Base-by-base conservation (phyloP, 2,329 filamentous ascomycete species). In the Rugonectria rugulosa region DNA sequence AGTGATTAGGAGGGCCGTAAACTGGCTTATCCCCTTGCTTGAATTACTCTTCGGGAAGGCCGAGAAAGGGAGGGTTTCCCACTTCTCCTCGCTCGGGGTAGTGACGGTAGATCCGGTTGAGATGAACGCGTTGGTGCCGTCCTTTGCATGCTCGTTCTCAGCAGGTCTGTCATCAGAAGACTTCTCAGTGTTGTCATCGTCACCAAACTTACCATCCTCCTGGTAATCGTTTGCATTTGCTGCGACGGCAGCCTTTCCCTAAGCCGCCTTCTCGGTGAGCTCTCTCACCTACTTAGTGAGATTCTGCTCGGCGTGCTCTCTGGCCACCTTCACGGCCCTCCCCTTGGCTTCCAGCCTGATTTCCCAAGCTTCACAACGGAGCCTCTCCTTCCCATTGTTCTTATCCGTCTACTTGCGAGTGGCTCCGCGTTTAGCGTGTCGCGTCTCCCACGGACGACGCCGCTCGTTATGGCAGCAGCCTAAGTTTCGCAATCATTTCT, bases 1-100 rank as follows among this genome's bases (percentile, higher is more conserved):
- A 85, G 50, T 86, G 79, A 27, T 78, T 79, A 6, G 80, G 80
- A 0, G 80, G 81, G 1, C 77, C 75, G 53, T 77, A 76, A 44
- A 68, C 70, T 32, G 65, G 64, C 2, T 57, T 59, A 3, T 34
- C 57, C n/a, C n/a, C n/a, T n/a, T n/a, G n/a, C 42, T 67, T 72
- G 29, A 24, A 29, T 32, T 62, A 53, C 24, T 57, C 17, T 48
- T 65, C 34, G 8, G 62, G 56, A 6, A 15, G 38, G 29, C 60
- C 50, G 7, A 15, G 31, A 19, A 19, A n/a, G 6, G 32, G 6
- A 15, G 42, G 8, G 1, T 70, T 6, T 72, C 64, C 6, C 76
- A 70, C 64, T 74, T 75, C 26, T 73, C 63, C 11, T 67, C 66
- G 0, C 54, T 54, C 1, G 64, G 53, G 0, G 61, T 57, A 6